Conservation (phyloP, 306 rosid genomes). For the Castanea crenata region DNA sequence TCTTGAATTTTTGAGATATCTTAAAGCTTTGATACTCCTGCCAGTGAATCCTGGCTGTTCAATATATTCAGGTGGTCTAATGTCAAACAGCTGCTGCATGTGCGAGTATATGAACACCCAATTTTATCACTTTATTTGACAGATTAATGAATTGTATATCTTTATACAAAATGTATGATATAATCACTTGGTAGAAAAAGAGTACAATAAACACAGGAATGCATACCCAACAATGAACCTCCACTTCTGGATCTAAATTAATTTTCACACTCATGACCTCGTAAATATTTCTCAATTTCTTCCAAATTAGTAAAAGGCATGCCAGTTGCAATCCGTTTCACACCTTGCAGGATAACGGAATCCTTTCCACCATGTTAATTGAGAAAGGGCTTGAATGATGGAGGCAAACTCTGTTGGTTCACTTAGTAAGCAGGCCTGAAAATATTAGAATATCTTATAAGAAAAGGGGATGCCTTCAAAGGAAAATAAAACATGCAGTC, state of each 20-base stretch:
- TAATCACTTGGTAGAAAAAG: background rate
- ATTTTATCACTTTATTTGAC: too few relatives aligned
- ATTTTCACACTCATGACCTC: conserved; percentile 45
- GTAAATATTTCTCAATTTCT: conserved; percentile 65
- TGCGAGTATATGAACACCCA: background rate
- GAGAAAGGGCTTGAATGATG: conserved; percentile 90
- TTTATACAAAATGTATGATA: background rate
- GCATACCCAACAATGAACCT: conserved; percentile 85
- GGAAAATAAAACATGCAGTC: too few relatives aligned
- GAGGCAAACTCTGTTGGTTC: conserved; percentile 91
- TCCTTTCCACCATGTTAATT: conserved; percentile 95
- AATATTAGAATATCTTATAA: background rate
- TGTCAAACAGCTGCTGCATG: background rate
- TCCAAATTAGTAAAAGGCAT: conserved; percentile 58
- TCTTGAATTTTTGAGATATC: too few relatives aligned
- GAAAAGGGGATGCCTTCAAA: too few relatives aligned
- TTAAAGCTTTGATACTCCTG: too few relatives aligned
- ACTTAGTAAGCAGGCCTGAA: conserved; percentile 89
- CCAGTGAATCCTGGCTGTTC: background rate
- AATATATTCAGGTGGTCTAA: background rate
- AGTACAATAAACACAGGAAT: conserved; percentile 7
- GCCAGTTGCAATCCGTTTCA: conserved; percentile 73
- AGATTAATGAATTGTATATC: too few relatives aligned
- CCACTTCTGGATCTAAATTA: conserved; percentile 69
- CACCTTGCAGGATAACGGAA: conserved; percentile 56